Percentiles rank a stretch among this genome's conserved stretches.
Evolutionary conservation across 108 stramenopile genomes (phyloP).

Genomic region (Cyclotella choctawhatcheeana): DNA sequence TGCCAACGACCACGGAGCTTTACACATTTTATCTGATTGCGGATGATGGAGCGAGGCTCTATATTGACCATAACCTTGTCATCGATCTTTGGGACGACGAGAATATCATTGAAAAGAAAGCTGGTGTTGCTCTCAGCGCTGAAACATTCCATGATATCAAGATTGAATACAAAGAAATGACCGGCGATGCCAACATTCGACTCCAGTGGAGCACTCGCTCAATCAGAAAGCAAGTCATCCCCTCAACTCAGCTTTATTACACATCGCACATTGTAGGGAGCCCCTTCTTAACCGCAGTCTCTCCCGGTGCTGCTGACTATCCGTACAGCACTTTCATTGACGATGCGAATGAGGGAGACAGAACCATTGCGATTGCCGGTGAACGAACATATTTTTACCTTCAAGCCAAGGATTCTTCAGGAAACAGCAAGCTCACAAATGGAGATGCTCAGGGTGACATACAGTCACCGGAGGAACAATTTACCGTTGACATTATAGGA

Average conservation of each 20-base stretch:
- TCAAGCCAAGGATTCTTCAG: conserved; percentile 69
- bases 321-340: conserved; percentile 63
- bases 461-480: conserved; percentile 55
- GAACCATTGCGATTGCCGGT: conserved; percentile 64
- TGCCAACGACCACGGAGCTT: conserved; percentile 55
- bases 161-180: conserved; percentile 83
- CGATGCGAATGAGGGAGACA: conserved; percentile 59
- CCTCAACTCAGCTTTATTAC: conserved; percentile 58
- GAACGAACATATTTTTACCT: conserved; percentile 66
- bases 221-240: conserved; percentile 57
- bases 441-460: conserved; percentile 58
- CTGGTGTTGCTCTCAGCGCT: conserved; percentile 43
- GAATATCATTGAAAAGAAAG: conserved; percentile 51
- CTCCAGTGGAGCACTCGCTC: conserved; percentile 74
- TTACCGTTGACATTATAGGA: conserved; percentile 59
- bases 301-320: conserved; percentile 82
- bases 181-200: conserved; percentile 64
- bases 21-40: conserved; percentile 76
- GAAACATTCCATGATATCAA: conserved; percentile 71
- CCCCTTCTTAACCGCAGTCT: conserved; percentile 65
- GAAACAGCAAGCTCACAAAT: conserved; percentile 57
- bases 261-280: conserved; percentile 73
- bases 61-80: conserved; percentile 74
- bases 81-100: conserved; percentile 76
- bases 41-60: conserved; percentile 80